These are phyloP conservation scores for Catharanthus roseus DNA, from an alignment of 257 asterid genomes.

Conservation along the genomic window DNA sequence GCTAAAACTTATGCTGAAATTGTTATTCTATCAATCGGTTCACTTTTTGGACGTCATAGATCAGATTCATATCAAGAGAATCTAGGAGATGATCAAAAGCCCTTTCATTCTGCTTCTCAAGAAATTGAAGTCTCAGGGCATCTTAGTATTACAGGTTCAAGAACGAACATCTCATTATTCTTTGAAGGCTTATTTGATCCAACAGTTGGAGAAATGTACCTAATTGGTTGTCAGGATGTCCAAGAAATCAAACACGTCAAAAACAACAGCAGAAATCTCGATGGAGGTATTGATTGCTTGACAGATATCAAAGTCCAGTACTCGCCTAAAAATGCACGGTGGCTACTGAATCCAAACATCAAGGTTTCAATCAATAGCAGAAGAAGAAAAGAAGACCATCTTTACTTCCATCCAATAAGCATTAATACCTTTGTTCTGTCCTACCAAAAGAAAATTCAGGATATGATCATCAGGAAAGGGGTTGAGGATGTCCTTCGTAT, in stretches of 20 bases:
- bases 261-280: background rate
- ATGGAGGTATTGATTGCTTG: slow-evolving; percentile 11
- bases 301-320: slow-evolving; percentile 15
- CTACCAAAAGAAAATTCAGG: background rate
- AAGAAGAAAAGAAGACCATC: slow-evolving; percentile 16
- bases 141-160: slow-evolving; percentile 6
- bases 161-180: background rate
- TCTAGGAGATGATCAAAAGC: background rate
- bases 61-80: slow-evolving; percentile 3
- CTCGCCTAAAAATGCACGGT: slow-evolving; percentile 14
- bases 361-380: slow-evolving; percentile 18
- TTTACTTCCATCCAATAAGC: slow-evolving; percentile 7
- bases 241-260: background rate
- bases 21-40: slow-evolving; percentile 15
- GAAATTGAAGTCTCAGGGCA: slow-evolving; percentile 15
- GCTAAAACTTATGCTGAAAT: slow-evolving; percentile 7
- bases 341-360: slow-evolving; percentile 20
- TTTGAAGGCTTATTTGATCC: slow-evolving; percentile 19
- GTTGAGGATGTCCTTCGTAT: slow-evolving; percentile 10
- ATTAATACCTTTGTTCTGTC: background rate
- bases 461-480: slow-evolving; percentile 7
- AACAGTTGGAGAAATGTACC: slow-evolving; percentile 9
- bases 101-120: slow-evolving; percentile 4
- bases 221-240: slow-evolving; percentile 14
- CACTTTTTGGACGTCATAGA: slow-evolving; percentile 14